Evolutionary conservation across 2,329 filamentous ascomycete genomes (phyloP), one percentile per base, ranked within the genome.

Genomic region (Diplodia sapinea): DNA sequence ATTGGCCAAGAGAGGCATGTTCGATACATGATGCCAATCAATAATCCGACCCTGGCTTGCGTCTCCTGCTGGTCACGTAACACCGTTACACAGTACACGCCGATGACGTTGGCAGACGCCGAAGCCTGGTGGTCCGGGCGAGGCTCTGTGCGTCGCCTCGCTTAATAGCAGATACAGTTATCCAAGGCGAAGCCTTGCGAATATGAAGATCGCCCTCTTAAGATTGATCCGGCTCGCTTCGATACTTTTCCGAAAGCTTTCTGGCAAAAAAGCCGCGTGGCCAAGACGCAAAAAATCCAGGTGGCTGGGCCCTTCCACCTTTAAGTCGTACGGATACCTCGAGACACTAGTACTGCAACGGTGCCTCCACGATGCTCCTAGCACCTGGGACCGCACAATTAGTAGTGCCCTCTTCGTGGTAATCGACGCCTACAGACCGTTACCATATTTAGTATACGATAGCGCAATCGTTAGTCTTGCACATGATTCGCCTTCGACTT

Each of bases 101-200:
- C 43, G 31, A 51, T 51, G 59, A 51, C 59, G 43, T 49, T 49
- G 38, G 8, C 17, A 12, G 40, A n/a, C 23, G 26, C 26, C 7
- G 12, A 20, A n/a, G 23, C n/a, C 56, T 61, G 43, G 20, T 36
- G 57, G 57, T 50, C 38, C 31, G 57, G 47, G 47, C 50, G 13
- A n/a, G 11, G 26, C n/a, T 51, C 59, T 29, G 59, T 63, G 59
- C 59, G n/a, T 6, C n/a, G 13, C 36, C 59, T 63, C 59, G 59
- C 43, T 63, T 51, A 47, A 63, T 63, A 51, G 36, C 59, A 20
- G 26, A 33, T 62, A 50, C 26, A 49, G 26, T 62, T 62, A 62
- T 62, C 57, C 17, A 59, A n/a, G 15, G 23, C 56, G 23, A 47
- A 62, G 57, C 57, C 43, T 17, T 50, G 13, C 57, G n/a, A 49